Conservation (phyloP, 352 stramenopile species). For the Pythium apleroticum region DNA sequence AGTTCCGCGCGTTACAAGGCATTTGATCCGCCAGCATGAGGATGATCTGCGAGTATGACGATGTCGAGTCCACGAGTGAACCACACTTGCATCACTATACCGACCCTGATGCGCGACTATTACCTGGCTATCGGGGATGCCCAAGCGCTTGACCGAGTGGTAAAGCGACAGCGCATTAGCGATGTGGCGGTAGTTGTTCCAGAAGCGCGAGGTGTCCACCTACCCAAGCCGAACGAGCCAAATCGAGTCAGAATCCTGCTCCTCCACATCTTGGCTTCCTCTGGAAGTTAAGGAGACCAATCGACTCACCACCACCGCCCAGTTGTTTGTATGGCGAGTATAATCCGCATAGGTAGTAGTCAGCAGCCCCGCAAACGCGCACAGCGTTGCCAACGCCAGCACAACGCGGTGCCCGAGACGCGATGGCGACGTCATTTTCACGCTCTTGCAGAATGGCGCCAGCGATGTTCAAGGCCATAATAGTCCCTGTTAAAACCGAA, state of each 20-base stretch:
- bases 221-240: conserved; percentile 23
- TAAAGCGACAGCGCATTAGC: conserved; percentile 95
- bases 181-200: conserved; percentile 97
- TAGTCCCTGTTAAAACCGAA: conserved; percentile 9
- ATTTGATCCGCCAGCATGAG: conserved; percentile 97
- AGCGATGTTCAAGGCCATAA: neutral
- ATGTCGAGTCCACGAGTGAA: neutral
- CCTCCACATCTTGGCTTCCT: neutral
- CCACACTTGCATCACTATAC: too few species aligned
- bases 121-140: conserved; percentile 93
- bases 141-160: conserved; percentile 90
- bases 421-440: neutral
- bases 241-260: neutral
- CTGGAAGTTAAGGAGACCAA: neutral
- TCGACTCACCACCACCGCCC: conserved; percentile 72
- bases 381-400: conserved; percentile 18
- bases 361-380: conserved; percentile 15
- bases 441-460: neutral
- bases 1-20: conserved; percentile 91
- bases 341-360: conserved; percentile 34
- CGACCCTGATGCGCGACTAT: too few species aligned
- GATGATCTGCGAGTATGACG: conserved; percentile 94
- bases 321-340: conserved; percentile 84
- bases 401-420: neutral
- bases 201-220: conserved; percentile 95